Conservation (phyloP, 1,284 basidiomycete species). For the Heterobasidion parviporum region DNA sequence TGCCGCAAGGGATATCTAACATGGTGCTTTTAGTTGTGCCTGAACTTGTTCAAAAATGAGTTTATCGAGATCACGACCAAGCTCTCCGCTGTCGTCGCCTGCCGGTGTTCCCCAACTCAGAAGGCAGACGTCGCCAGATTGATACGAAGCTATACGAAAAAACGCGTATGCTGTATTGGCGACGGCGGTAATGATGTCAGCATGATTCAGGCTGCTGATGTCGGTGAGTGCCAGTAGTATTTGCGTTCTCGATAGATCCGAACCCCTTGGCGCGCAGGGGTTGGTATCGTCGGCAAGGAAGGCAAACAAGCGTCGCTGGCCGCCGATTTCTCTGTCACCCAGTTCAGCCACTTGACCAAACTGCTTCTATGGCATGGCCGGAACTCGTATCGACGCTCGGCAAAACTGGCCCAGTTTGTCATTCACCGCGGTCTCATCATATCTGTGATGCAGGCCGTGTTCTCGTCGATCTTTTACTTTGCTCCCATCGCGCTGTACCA, state of each 20-base stretch:
- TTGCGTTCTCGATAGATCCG: background rate
- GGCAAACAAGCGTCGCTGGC: conserved; percentile 97
- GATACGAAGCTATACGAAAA: conserved; percentile 85
- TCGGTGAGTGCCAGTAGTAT: conserved; percentile 50
- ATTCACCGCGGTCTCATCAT: conserved; percentile 98
- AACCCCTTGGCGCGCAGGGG: conserved; percentile 40
- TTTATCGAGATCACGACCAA: conserved; percentile 97
- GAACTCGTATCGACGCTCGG: conserved; percentile 96
- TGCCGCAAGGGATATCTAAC: background rate
- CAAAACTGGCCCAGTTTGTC: conserved; percentile 97
- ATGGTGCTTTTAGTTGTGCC: conserved; percentile 55
- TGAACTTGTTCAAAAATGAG: conserved; percentile 85
- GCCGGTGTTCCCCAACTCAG: conserved; percentile 96
- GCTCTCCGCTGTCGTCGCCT: conserved; percentile 93
- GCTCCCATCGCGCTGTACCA: conserved; percentile 98
- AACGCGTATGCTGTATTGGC: conserved; percentile 96
- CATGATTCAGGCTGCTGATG: conserved; percentile 94
- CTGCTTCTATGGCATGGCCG: conserved; percentile 95
- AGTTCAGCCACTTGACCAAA: conserved; percentile 93
- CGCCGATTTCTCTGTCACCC: conserved; percentile 95
- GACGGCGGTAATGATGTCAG: conserved; percentile 94
- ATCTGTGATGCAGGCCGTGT: conserved; percentile 95
- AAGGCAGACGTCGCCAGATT: conserved; percentile 95
- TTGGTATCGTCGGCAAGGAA: conserved; percentile 98
- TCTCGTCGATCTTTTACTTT: conserved; percentile 97